phyloP scores from a whole-genome alignment of 1,284 basidiomycete genomes.

The Cryptococcus neoformans region DNA sequence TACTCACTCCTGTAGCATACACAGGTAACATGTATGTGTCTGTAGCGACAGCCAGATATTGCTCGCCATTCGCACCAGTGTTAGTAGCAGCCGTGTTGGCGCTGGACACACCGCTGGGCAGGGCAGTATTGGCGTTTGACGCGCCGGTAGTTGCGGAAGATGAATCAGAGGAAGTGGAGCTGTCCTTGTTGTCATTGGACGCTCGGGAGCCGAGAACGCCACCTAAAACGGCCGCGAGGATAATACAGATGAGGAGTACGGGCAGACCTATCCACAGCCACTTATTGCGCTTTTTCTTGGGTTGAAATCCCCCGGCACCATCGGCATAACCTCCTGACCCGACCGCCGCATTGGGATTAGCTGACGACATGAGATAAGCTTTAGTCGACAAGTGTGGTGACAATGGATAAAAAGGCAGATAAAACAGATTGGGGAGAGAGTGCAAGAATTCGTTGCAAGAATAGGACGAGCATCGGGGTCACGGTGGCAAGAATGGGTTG shows the following conservation, averaged over 20 bases:
- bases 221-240: constrained; percentile 72
- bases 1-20: constrained; percentile 78
- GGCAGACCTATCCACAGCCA: constrained; percentile 45
- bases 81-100: constrained; percentile 31
- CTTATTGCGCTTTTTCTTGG: constrained; percentile 44
- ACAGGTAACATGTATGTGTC: constrained; percentile 74
- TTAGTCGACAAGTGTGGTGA: neutral
- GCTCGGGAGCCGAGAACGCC: constrained; percentile 65
- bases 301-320: constrained; percentile 2
- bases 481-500: too few species aligned
- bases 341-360: constrained; percentile 38
- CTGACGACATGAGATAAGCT: constrained; percentile 43
- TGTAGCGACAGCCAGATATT: constrained; percentile 56
- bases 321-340: constrained; percentile 7
- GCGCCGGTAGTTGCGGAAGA: neutral
- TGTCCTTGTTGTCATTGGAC: constrained; percentile 52
- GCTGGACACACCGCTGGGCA: constrained; percentile 18
- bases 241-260: constrained; percentile 59
- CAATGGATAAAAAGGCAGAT: neutral
- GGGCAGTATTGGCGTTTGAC: constrained; percentile 29
- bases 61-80: constrained; percentile 40
- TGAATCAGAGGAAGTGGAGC: constrained; percentile 6
- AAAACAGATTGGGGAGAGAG: neutral
- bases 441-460: neutral
- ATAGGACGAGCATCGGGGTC: neutral